Conservation (phyloP, 148 eudicot species). For the Chenopodium album region DNA sequence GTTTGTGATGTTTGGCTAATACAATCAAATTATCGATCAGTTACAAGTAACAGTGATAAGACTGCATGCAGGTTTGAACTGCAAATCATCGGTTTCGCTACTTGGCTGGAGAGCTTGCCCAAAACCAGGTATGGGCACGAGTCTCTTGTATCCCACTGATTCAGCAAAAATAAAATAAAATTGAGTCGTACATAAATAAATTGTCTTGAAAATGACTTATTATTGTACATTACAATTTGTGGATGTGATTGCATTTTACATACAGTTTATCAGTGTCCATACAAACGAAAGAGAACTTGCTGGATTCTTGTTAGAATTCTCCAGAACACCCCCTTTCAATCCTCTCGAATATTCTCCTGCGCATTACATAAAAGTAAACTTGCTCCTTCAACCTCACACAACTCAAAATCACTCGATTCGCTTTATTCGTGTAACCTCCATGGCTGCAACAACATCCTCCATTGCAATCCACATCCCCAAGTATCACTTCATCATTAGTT, state of each 20-base stretch:
- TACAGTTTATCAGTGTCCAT: not conserved
- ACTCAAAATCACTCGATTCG: not conserved
- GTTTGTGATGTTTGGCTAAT: not conserved
- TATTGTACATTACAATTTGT: constrained; percentile 10
- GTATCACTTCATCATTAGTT: constrained; percentile 3
- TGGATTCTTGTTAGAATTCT: not conserved
- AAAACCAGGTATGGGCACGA: not conserved
- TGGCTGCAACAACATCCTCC: constrained; percentile 26
- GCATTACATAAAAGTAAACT: not conserved
- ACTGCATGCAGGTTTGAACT: too few species aligned
- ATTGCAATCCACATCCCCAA: constrained; percentile 15
- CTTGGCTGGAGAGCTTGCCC: not conserved
- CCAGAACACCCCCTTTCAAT: not conserved
- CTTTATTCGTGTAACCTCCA: not conserved
- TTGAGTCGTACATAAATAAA: not conserved
- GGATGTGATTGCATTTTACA: constrained; percentile 25
- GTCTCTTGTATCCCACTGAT: not conserved
- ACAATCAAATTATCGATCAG: not conserved
- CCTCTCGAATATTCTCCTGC: not conserved
- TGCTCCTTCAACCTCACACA: not conserved
- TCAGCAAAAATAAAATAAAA: not conserved
- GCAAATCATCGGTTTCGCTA: not conserved
- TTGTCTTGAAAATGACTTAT: constrained; percentile 18
- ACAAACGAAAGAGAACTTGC: not conserved
- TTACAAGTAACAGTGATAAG: too few species aligned